Conservation (phyloP, 202 grass and related monocot genomes). For the Carex arenaria region DNA sequence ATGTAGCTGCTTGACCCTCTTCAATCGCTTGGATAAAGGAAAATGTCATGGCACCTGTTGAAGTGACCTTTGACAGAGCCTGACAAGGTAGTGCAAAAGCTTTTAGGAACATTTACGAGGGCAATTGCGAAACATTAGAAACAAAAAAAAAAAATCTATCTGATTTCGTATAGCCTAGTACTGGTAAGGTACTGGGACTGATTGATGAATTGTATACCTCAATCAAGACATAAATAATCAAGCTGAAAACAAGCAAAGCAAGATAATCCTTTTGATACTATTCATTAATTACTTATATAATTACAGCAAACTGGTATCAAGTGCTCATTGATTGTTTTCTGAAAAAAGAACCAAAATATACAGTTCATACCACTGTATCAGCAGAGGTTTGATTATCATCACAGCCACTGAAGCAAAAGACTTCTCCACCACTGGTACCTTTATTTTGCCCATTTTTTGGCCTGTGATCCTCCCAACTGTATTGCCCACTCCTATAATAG, state of each 20-base stretch:
- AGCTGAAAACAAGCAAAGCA: not conserved
- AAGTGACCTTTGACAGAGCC: slow-evolving; percentile 36
- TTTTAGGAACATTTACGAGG: not conserved
- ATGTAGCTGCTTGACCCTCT: slow-evolving; percentile 30
- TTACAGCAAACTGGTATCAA: not conserved
- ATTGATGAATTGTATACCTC: not conserved
- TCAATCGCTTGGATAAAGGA: slow-evolving; percentile 47
- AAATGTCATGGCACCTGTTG: slow-evolving; percentile 45
- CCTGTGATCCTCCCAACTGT: slow-evolving; percentile 42
- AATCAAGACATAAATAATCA: not conserved
- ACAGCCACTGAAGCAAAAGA: slow-evolving; percentile 40
- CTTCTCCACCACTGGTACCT: slow-evolving; percentile 42
- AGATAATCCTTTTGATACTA: not conserved
- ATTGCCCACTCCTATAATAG: slow-evolving; percentile 33
- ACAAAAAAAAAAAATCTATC: not conserved
- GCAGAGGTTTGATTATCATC: slow-evolving; percentile 42
- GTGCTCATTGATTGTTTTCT: not conserved
- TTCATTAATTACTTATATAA: not conserved
- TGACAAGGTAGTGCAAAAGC: not conserved
- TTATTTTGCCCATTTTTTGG: slow-evolving; percentile 35
- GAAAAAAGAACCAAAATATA: not conserved
- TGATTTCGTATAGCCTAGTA: not conserved
- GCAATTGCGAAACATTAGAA: not conserved
- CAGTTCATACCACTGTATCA: slow-evolving; percentile 30
- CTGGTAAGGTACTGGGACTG: not conserved